A percentile compares a stretch with the other conserved stretches of the same genome.
phyloP scores from a whole-genome alignment of 169 alveolate genomes.

The Plasmodium knowlesi region DNA sequence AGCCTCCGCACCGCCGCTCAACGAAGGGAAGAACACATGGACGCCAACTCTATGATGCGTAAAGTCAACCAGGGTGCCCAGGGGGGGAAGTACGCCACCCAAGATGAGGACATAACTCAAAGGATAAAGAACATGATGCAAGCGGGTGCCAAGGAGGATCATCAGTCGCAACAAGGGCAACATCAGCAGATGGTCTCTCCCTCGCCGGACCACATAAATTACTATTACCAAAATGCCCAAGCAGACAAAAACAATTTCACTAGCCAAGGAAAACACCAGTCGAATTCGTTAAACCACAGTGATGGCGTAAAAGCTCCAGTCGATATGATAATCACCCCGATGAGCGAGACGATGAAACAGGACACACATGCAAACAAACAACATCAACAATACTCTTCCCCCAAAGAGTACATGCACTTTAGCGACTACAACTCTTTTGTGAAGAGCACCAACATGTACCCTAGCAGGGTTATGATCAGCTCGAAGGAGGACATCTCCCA shows the following conservation, averaged over 20 bases:
- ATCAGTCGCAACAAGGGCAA: constrained; percentile 26
- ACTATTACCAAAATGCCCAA: constrained; percentile 13
- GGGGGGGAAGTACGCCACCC: background rate
- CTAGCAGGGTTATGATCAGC: background rate
- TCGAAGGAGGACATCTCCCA: background rate
- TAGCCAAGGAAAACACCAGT: background rate
- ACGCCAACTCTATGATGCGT: background rate
- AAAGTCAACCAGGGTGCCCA: background rate
- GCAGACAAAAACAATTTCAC: background rate
- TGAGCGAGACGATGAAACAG: background rate
- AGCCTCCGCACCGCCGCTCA: background rate
- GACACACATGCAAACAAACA: background rate
- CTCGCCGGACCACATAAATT: constrained; percentile 33
- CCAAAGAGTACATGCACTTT: background rate
- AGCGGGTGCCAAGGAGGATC: constrained; percentile 2
- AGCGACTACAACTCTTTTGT: constrained; percentile 13
- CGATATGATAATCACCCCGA: background rate
- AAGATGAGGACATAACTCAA: background rate
- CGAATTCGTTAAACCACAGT: background rate
- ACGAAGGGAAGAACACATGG: background rate
- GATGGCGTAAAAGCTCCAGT: background rate
- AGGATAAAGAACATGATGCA: background rate
- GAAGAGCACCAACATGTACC: background rate
- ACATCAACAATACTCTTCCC: background rate
- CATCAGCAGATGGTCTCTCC: background rate